Evolutionary conservation across 1,284 basidiomycete species (phyloP).

Genomic region (Thecaphora thlaspeos): DNA sequence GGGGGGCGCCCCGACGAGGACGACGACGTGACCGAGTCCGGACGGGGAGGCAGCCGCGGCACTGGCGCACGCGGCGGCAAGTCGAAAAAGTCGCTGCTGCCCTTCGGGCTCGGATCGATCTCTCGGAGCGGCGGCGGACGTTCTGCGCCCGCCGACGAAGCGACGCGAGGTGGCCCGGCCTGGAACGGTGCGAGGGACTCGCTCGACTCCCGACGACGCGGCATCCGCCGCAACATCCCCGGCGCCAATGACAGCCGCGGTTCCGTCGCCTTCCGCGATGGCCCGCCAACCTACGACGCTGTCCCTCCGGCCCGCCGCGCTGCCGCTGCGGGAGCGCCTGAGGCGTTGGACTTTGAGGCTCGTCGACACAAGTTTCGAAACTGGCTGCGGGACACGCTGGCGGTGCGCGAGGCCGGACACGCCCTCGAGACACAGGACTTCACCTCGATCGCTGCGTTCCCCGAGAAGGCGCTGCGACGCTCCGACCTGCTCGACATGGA

Average conservation of each 20-base stretch:
- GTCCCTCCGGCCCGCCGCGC: too few relatives aligned
- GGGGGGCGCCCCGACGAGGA: slow-evolving; percentile 30
- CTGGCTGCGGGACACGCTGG: slow-evolving; percentile 54
- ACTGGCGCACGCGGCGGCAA: slow-evolving; percentile 3
- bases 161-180: not conserved
- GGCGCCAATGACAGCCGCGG: too few relatives aligned
- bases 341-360: slow-evolving; percentile 36
- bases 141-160: too few relatives aligned
- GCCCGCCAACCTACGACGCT: too few relatives aligned
- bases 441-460: slow-evolving; percentile 44
- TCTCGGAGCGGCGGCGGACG: too few relatives aligned
- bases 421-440: slow-evolving; percentile 47
- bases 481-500: slow-evolving; percentile 42
- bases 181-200: not conserved
- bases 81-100: slow-evolving; percentile 13
- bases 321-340: not conserved
- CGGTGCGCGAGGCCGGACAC: slow-evolving; percentile 48
- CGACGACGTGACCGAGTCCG: not conserved
- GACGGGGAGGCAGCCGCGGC: slow-evolving; percentile 11
- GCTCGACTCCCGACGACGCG: not conserved
- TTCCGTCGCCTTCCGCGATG: too few relatives aligned
- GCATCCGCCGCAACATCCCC: slow-evolving; percentile 2
- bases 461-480: slow-evolving; percentile 36
- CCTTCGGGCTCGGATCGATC: slow-evolving; percentile 21
- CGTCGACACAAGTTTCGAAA: slow-evolving; percentile 48